Conservation (phyloP, 371 early-diverging fungal species). For the Cokeromyces recurvatus region DNA sequence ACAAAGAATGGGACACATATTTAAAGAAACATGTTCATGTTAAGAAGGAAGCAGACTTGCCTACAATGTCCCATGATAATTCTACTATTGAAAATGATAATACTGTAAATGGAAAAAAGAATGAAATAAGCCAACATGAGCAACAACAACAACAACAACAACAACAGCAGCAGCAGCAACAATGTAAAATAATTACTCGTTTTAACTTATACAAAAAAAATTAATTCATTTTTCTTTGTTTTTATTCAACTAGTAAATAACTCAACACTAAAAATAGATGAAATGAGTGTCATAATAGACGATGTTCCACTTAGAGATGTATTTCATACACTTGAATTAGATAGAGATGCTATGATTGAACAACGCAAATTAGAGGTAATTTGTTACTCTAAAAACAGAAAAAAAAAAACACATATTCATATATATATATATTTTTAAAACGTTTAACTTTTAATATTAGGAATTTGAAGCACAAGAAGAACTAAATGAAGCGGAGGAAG, state of each 20-base stretch:
- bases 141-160: no score
- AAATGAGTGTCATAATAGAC: constrained; percentile 7
- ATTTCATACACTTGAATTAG: constrained; percentile 78
- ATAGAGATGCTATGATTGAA: constrained; percentile 66
- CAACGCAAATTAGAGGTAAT: constrained; percentile 52
- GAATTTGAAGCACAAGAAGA: constrained; percentile 53
- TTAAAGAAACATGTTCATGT: constrained; percentile 4
- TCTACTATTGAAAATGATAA: no score
- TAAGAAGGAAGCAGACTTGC: background rate
- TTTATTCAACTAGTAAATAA: no score
- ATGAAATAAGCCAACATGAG: no score
- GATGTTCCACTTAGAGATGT: constrained; percentile 57
- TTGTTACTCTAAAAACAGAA: no score
- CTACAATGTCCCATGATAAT: no score
- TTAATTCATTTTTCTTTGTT: no score
- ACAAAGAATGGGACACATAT: constrained; percentile 13
- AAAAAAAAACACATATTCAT: no score
- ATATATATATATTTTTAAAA: no score
- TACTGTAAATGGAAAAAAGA: no score
- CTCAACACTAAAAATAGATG: constrained; percentile 4
- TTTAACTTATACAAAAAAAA: no score
- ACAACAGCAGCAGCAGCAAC: background rate
- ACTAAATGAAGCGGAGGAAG: constrained; percentile 44
- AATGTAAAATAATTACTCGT: no score
- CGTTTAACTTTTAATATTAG: background rate